Evolutionary conservation across 208 protist species (phyloP).

Genomic region (Lotmaria passim): DNA sequence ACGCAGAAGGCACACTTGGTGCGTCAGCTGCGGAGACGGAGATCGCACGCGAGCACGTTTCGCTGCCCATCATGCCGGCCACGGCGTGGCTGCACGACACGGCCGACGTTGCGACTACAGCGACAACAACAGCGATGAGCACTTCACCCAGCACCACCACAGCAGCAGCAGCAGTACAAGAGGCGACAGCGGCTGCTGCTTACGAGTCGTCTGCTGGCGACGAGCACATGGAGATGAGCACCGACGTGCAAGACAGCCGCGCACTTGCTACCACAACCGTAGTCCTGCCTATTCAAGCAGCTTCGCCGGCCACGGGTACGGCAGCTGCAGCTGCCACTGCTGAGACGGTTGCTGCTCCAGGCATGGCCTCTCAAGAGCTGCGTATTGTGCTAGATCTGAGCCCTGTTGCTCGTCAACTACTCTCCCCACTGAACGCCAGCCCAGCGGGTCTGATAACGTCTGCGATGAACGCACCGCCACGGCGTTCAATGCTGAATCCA

Average conservation of each 20-base stretch:
- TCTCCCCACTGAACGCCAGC: not conserved
- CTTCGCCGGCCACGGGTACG: not conserved
- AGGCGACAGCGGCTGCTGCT: too few species aligned
- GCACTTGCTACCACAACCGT: too few species aligned
- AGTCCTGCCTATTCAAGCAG: too few species aligned
- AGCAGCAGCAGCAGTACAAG: too few species aligned
- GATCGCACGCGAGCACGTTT: conserved; percentile 5
- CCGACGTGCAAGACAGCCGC: too few species aligned
- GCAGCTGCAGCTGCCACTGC: not conserved
- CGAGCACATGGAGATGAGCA: too few species aligned
- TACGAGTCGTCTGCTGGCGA: too few species aligned
- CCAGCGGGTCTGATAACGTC: not conserved
- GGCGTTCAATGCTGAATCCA: not conserved
- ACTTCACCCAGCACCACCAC: not conserved
- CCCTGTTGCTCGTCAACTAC: conserved; percentile 1
- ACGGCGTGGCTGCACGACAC: conserved; percentile 24
- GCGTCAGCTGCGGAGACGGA: not conserved
- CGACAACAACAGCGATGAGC: not conserved
- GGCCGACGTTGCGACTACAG: not conserved
- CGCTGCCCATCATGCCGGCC: conserved; percentile 6
- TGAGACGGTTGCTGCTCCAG: not conserved
- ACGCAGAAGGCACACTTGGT: not conserved
- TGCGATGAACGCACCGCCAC: not conserved
- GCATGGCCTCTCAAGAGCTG: conserved; percentile 6
- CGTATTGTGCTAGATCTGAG: conserved; percentile 29